Percentiles rank a stretch among this genome's conserved stretches.
Conservation (phyloP, 176 grass and related monocot species). For the Lolium perenne region DNA sequence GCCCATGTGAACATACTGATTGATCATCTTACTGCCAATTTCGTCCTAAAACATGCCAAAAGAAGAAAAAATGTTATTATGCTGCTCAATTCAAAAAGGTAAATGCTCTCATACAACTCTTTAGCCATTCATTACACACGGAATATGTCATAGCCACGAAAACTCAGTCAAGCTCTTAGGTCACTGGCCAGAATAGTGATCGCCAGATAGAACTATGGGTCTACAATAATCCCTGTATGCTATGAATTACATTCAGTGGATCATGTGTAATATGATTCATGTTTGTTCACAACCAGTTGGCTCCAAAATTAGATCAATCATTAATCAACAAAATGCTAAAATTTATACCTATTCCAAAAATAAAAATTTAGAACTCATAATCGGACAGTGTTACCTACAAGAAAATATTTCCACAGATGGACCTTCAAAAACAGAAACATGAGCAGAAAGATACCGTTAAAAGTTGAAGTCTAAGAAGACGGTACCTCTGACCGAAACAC, state of each 20-base stretch:
- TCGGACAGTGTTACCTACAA: not conserved
- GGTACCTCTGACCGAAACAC: conserved; percentile 66
- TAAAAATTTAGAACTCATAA: not conserved
- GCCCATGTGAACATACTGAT: conserved; percentile 77
- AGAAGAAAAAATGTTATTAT: not conserved
- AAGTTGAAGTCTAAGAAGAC: conserved; percentile 13
- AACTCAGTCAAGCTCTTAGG: not conserved
- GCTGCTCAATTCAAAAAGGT: not conserved
- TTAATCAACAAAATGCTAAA: not conserved
- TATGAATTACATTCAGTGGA: not conserved
- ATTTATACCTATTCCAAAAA: not conserved
- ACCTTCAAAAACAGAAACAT: conserved; percentile 2
- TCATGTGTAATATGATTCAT: not conserved
- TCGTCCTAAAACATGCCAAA: conserved; percentile 64
- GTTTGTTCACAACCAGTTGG: not conserved
- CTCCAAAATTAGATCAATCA: not conserved
- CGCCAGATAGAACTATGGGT: not conserved
- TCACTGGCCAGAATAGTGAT: not conserved
- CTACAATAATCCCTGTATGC: not conserved
- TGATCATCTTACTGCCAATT: conserved; percentile 81
- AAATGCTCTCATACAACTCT: conserved; percentile 3
- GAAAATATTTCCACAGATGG: not conserved
- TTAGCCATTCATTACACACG: not conserved
- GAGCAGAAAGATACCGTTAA: not conserved
- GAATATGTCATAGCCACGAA: not conserved